Evolutionary conservation across 805 yeast species (phyloP).

Genomic region (Kodamaea fukazawae): DNA sequence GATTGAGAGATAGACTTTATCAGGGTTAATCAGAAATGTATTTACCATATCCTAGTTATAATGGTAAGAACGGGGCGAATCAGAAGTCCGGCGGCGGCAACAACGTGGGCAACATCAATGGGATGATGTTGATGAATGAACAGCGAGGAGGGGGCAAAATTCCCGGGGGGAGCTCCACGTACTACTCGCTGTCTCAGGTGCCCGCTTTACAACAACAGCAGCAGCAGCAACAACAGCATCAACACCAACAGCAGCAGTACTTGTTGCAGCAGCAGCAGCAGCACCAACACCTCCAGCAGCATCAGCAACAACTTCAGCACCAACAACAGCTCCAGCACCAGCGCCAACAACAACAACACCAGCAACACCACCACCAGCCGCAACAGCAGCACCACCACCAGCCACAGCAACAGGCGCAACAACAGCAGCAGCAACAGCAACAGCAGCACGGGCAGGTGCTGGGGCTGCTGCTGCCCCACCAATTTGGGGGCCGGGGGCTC

Average conservation of each 20-base stretch:
- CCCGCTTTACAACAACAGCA: constrained; percentile 13
- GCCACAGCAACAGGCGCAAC: constrained; percentile 11
- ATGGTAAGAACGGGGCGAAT: constrained; percentile 1
- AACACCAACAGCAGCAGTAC: constrained; percentile 14
- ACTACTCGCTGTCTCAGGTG: neutral
- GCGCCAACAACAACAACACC: neutral
- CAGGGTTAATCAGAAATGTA: constrained; percentile 3
- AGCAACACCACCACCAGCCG: neutral
- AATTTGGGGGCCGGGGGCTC: neutral
- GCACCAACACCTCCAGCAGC: constrained; percentile 11
- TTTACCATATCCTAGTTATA: constrained; percentile 6
- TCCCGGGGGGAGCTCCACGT: constrained; percentile 6
- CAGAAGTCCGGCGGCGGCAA: neutral
- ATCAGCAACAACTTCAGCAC: constrained; percentile 11
- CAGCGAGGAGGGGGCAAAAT: constrained; percentile 2
- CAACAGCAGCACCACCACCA: constrained; percentile 11
- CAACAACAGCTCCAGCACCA: constrained; percentile 12
- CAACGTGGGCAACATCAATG: neutral
- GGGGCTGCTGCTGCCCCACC: too few species aligned
- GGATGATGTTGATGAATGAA: constrained; percentile 4
- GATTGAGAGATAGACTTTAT: too few species aligned
- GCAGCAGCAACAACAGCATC: constrained; percentile 18
- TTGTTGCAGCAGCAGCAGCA: constrained; percentile 15
- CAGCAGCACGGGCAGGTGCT: constrained; percentile 1
- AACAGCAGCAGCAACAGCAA: constrained; percentile 12